Evolutionary conservation across 352 stramenopile genomes (phyloP).

Genomic region (Thalassiosira hispida): DNA sequence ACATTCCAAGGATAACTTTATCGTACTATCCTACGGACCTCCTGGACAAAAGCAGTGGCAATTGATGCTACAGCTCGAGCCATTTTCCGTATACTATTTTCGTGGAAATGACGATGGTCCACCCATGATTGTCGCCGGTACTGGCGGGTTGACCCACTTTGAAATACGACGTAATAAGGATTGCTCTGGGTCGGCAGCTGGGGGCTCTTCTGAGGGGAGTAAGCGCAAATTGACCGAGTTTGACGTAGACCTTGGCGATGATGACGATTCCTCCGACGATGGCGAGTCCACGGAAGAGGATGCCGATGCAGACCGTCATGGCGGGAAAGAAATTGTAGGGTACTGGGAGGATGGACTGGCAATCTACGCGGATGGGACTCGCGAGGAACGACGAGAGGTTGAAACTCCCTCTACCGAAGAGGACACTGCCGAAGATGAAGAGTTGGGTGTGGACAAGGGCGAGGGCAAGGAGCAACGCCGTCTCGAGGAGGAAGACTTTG

Average conservation of each 20-base stretch:
- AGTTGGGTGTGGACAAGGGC: slow-evolving; percentile 62
- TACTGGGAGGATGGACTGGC: slow-evolving; percentile 97
- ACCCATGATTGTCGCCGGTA: slow-evolving; percentile 68
- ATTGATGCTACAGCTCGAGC: slow-evolving; percentile 70
- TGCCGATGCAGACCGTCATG: slow-evolving; percentile 84
- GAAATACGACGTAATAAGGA: slow-evolving; percentile 72
- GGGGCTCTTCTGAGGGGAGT: slow-evolving; percentile 32
- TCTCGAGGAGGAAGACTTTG: slow-evolving; percentile 63
- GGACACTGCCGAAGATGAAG: slow-evolving; percentile 62
- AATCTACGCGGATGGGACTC: slow-evolving; percentile 94
- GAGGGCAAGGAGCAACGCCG: slow-evolving; percentile 36
- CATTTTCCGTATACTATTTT: slow-evolving; percentile 73
- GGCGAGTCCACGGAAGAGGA: slow-evolving; percentile 24
- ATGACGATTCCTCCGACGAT: slow-evolving; percentile 26
- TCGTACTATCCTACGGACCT: slow-evolving; percentile 71
- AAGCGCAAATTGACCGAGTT: slow-evolving; percentile 50
- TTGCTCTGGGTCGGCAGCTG: background rate
- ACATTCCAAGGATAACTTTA: slow-evolving; percentile 60
- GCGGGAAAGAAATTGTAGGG: slow-evolving; percentile 93
- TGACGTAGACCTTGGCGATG: slow-evolving; percentile 21
- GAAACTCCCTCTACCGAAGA: slow-evolving; percentile 52
- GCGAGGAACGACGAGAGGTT: slow-evolving; percentile 71
- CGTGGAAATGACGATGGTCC: slow-evolving; percentile 51
- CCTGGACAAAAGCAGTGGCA: slow-evolving; percentile 40
- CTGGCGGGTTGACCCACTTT: slow-evolving; percentile 76